Conservation (phyloP, 1,284 basidiomycete species). For the Boletus sp. region DNA sequence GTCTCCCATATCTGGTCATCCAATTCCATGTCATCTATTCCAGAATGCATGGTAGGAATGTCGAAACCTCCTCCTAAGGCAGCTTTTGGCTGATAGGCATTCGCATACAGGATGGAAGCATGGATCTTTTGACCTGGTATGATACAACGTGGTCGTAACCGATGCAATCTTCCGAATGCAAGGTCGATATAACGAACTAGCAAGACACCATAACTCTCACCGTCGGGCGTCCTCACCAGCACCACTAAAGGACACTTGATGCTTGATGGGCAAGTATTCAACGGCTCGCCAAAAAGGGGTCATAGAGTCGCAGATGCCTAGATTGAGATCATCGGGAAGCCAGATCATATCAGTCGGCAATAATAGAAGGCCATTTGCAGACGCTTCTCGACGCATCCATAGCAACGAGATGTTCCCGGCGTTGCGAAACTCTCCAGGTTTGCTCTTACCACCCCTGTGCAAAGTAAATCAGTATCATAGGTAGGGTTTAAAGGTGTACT, state of each 20-base stretch:
- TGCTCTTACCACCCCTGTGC: conserved; percentile 28
- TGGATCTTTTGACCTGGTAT: conserved; percentile 38
- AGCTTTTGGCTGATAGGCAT: conserved; percentile 31
- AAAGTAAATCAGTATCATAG: neutral
- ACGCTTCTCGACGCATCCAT: conserved; percentile 36
- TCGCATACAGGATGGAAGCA: conserved; percentile 35
- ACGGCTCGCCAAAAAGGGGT: conserved; percentile 22
- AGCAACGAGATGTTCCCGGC: conserved; percentile 32
- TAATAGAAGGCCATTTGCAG: conserved; percentile 25
- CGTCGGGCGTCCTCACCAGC: conserved; percentile 15
- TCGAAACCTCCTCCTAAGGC: conserved; percentile 33
- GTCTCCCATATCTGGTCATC: conserved; percentile 27
- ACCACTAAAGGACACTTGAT: conserved; percentile 29
- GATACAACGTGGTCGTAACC: conserved; percentile 28
- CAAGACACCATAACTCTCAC: conserved; percentile 12
- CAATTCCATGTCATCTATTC: conserved; percentile 7
- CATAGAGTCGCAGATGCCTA: conserved; percentile 28
- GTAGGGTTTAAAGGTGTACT: conserved; percentile 1
- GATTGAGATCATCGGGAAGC: conserved; percentile 33
- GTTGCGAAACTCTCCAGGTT: conserved; percentile 18
- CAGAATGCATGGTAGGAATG: conserved; percentile 19
- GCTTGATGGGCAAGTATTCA: conserved; percentile 35
- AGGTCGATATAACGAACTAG: neutral
- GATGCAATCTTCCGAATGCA: conserved; percentile 22
- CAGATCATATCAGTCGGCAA: conserved; percentile 30